Conservation (phyloP, 768 basidiomycete species). For the Clitopilus hobsonii region DNA sequence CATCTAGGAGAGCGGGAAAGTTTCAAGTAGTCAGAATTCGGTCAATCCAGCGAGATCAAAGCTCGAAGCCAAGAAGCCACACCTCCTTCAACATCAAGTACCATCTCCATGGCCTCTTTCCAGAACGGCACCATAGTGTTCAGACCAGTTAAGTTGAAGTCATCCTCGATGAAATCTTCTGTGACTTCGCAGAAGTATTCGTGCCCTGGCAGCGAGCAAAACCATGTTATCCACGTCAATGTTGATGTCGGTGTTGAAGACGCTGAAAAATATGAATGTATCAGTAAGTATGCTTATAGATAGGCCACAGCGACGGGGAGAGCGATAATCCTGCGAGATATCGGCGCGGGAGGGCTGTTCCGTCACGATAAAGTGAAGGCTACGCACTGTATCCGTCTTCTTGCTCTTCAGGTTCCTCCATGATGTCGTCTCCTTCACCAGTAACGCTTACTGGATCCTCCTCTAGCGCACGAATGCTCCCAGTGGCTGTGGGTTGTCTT, state of each 20-base stretch:
- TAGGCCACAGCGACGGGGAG: neutral
- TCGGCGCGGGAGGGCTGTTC: neutral
- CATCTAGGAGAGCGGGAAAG: slow-evolving; percentile 41
- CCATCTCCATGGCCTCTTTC: slow-evolving; percentile 99
- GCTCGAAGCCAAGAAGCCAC: slow-evolving; percentile 20
- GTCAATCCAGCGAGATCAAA: neutral
- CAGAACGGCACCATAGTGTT: slow-evolving; percentile 97
- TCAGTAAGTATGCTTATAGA: slow-evolving; percentile 14
- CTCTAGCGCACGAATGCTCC: slow-evolving; percentile 48
- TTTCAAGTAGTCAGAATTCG: neutral
- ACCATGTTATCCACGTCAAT: slow-evolving; percentile 95
- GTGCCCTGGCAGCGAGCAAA: slow-evolving; percentile 90
- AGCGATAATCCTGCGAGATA: neutral
- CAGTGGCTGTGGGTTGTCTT: slow-evolving; percentile 31
- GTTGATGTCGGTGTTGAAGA: slow-evolving; percentile 90
- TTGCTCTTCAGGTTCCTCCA: slow-evolving; percentile 79
- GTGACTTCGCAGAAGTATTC: slow-evolving; percentile 98
- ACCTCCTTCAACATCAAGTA: slow-evolving; percentile 98
- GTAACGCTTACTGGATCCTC: slow-evolving; percentile 63
- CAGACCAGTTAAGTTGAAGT: slow-evolving; percentile 97
- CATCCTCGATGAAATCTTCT: slow-evolving; percentile 99
- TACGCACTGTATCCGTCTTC: slow-evolving; percentile 78
- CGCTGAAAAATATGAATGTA: slow-evolving; percentile 38
- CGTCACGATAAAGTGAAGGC: slow-evolving; percentile 5
- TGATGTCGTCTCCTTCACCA: slow-evolving; percentile 68